phyloP scores from a whole-genome alignment of 1,284 basidiomycete genomes.

The Ustilago vetiveriae region DNA sequence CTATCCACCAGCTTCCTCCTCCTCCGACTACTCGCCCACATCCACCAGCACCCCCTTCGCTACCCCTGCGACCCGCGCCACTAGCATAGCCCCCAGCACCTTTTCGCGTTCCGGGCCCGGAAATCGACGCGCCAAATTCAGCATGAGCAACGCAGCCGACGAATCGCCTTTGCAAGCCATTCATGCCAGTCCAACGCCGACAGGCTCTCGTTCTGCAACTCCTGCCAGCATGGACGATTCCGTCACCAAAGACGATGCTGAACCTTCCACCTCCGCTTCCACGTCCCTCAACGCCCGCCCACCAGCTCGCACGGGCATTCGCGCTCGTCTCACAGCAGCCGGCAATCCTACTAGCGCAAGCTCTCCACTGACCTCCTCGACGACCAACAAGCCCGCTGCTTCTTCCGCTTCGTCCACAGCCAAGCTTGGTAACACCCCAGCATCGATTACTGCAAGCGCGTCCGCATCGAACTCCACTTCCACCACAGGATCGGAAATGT shows the following conservation, averaged over 20 bases:
- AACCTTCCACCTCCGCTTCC: slow-evolving; percentile 10
- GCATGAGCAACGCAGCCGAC: slow-evolving; percentile 30
- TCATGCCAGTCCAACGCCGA: slow-evolving; percentile 39
- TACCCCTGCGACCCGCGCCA: slow-evolving; percentile 42
- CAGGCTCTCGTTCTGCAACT: slow-evolving; percentile 37
- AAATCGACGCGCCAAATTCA: slow-evolving; percentile 43
- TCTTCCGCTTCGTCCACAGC: slow-evolving; percentile 5
- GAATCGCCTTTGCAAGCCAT: slow-evolving; percentile 22
- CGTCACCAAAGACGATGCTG: slow-evolving; percentile 6
- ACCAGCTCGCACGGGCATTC: slow-evolving; percentile 7
- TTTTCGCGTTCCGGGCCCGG: slow-evolving; percentile 50
- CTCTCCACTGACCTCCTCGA: slow-evolving; percentile 7
- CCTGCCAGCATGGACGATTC: slow-evolving; percentile 39
- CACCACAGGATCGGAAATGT: slow-evolving; percentile 8
- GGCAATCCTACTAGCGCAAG: slow-evolving; percentile 1
- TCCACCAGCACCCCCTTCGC: slow-evolving; percentile 49
- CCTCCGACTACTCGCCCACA: slow-evolving; percentile 48
- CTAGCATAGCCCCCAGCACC: slow-evolving; percentile 45
- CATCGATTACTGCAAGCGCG: not conserved
- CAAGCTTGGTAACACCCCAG: not conserved
- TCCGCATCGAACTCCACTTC: slow-evolving; percentile 5
- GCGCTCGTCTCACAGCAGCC: slow-evolving; percentile 11
- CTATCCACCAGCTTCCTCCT: slow-evolving; percentile 34
- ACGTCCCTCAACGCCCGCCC: slow-evolving; percentile 6
- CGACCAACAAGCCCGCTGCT: not conserved